Evolutionary conservation across 1,139 yeast genomes (phyloP), one percentile per base, ranked within the genome.

Genomic region (Candida neerlandica): DNA sequence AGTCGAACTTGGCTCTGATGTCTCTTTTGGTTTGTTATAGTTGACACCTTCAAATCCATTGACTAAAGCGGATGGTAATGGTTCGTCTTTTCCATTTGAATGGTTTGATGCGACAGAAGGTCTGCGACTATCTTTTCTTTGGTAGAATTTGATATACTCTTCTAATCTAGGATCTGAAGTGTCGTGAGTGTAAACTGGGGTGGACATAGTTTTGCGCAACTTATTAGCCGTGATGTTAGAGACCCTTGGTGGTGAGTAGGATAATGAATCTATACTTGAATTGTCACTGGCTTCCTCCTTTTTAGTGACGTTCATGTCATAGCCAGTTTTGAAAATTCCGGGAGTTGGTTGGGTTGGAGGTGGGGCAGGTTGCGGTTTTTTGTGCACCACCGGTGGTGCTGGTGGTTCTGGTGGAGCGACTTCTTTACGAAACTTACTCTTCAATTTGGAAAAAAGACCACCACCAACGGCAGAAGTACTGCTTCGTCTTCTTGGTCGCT

Each of bases 101-200:
- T 45, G 14, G 14, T 38, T 41, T 11, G 55, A 43, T 3, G 51
- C 47, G 5, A 56, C 49, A 3, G 68, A 61, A 15, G 62, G 53
- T 44, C 58, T 58, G 9, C 60, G 53, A 4, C 58, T 58, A 56
- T 56, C 73, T 51, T 61, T 71, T 51, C 73, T 77, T 49, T 72
- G 70, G 58, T 79, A 82, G 57, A 77, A 78, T 45, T 73, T 71
- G 50, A 86, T 69, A 58, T 84, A 86, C 47, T 81, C 84, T 38
- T 81, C 80, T 37, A 86, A 62, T 54, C 81, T 73, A 1, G 86
- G 85, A 57, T 85, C 89, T 5, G 58, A 33, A 3, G 55, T 21
- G 7, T 49, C 52, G 6, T 45, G 47, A 12, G 55, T 35, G 37
- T 49, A 44, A 4, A 49, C 50, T 10, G 66, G 62, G 2, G 61